Conservation (phyloP, 768 basidiomycete species). For the Collybia sordida region DNA sequence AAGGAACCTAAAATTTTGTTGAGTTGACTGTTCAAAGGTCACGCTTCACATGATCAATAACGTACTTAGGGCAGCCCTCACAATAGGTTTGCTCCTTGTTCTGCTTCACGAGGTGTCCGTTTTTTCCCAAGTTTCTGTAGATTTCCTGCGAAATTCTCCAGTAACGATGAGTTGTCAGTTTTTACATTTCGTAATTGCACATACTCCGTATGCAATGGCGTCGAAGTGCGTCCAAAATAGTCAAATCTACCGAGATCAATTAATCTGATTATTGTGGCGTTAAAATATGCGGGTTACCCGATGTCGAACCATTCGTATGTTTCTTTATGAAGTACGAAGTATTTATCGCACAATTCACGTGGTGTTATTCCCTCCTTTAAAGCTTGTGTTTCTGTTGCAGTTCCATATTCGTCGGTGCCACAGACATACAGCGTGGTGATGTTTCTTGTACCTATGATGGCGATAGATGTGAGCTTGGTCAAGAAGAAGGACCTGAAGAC, state of each 20-base stretch:
- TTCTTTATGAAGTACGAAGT: constrained; percentile 82
- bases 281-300: constrained; percentile 44
- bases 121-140: constrained; percentile 79
- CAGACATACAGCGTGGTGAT: constrained; percentile 91
- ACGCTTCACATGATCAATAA: background rate
- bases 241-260: constrained; percentile 65
- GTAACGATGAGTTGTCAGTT: background rate
- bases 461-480: background rate
- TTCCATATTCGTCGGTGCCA: constrained; percentile 99
- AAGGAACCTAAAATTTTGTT: constrained; percentile 62
- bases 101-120: constrained; percentile 77
- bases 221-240: constrained; percentile 94
- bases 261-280: constrained; percentile 3
- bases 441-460: constrained; percentile 65
- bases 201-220: constrained; percentile 85
- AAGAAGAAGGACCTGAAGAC: background rate
- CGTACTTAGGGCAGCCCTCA: constrained; percentile 83
- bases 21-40: background rate
- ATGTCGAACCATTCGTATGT: constrained; percentile 99
- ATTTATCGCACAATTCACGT: constrained; percentile 85
- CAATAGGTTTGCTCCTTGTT: constrained; percentile 94
- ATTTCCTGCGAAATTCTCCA: constrained; percentile 87
- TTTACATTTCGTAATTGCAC: constrained; percentile 15
- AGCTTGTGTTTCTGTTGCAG: constrained; percentile 97
- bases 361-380: constrained; percentile 84